Evolutionary conservation across 192 early-diverging fungal species (phyloP), one percentile per base, ranked within the genome.

Genomic region (Podila verticillata): DNA sequence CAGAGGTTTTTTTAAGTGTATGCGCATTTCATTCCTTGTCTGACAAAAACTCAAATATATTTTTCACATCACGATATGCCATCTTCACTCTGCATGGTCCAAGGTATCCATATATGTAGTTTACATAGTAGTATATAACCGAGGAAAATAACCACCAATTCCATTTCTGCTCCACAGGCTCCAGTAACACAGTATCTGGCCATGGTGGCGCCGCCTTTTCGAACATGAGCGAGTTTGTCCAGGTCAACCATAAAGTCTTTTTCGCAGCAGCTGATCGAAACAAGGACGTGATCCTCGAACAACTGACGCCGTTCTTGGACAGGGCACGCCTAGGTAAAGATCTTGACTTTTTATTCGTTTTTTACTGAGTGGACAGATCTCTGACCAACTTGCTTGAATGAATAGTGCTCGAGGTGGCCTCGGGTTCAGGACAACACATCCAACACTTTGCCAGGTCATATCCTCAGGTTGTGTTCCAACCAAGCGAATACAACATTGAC

Each of bases 141-240:
- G 3, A 12, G 39, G 0, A 44, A 44, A 17, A 1, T 30, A 67
- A 54, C 66, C 19, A 15, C 59, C 5, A 7, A 17, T 15, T 7
- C 51, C 17, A 54, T 54, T 9, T 54, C 51, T 54, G n/a, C 8
- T 2, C 39, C 10, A 17, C 22, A 47, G 24, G 35, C 8, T 30
- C 39, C 9, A 24, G 29, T 20, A 65, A 22, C 48, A 49, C 44
- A 8, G 39, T 39, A n/a, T 19, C n/a, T 17, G 44, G 29, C 26
- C 31, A 51, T 26, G 48, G 13, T 6, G 62, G 30, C 4, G 12
- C 36, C 24, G 39, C 9, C 17, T 72, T 59, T 58, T 10, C 48
- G 7, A 80, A 80, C 61, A 68, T 68, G 61, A 80, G 77, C 29
- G 77, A 80, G 39, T 80, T 56, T 65, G 77, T 80, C 47, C 77